These are phyloP conservation scores for Caloboletus inedulis DNA, from an alignment of 1,284 basidiomycete species.

Conservation along the genomic window DNA sequence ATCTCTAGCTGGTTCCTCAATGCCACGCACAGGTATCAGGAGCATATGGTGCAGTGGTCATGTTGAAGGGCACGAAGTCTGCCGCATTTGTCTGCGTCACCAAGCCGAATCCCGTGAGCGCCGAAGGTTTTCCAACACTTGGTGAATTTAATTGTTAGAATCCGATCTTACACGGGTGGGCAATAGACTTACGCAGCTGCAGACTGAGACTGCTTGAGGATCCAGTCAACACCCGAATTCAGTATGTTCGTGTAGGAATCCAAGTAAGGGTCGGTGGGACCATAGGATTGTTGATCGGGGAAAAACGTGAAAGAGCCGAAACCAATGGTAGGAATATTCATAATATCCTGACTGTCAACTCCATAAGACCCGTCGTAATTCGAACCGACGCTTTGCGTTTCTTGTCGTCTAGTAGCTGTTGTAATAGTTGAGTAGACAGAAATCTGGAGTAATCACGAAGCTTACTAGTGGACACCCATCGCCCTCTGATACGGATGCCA, in stretches of 20 bases:
- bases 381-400: slow-evolving; percentile 38
- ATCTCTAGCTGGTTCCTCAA: not conserved
- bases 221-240: slow-evolving; percentile 53
- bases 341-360: slow-evolving; percentile 67
- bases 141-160: slow-evolving; percentile 10
- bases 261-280: slow-evolving; percentile 42
- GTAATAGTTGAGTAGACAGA: slow-evolving; percentile 1
- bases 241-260: slow-evolving; percentile 51
- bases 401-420: slow-evolving; percentile 48
- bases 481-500: slow-evolving; percentile 55
- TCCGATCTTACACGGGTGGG: not conserved
- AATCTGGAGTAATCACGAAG: not conserved
- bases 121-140: slow-evolving; percentile 57
- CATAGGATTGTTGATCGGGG: slow-evolving; percentile 62
- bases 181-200: slow-evolving; percentile 40
- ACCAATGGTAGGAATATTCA: slow-evolving; percentile 52
- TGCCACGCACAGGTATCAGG: slow-evolving; percentile 32
- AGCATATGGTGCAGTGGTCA: slow-evolving; percentile 43
- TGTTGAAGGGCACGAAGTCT: slow-evolving; percentile 61
- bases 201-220: slow-evolving; percentile 44
- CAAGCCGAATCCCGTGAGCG: slow-evolving; percentile 57
- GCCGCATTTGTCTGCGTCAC: slow-evolving; percentile 53
- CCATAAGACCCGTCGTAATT: slow-evolving; percentile 58
- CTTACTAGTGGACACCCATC: slow-evolving; percentile 56
- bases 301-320: slow-evolving; percentile 62